These are phyloP conservation scores for Cercospora nicotianae DNA, from an alignment of 2,329 filamentous ascomycete species.

Conservation along the genomic window DNA sequence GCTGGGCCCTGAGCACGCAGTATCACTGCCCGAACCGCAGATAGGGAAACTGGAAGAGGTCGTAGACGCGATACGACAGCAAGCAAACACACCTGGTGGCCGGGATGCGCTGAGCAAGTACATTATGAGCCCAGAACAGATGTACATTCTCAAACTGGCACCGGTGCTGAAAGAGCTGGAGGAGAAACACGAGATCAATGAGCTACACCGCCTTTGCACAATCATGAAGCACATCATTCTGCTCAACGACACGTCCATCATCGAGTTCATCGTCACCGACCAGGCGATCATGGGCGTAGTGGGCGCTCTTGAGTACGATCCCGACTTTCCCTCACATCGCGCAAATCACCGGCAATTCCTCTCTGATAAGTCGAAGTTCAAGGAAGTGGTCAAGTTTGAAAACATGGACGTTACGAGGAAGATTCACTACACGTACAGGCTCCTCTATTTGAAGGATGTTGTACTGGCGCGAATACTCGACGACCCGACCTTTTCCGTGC, in stretches of 20 bases:
- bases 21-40: constrained; percentile 75
- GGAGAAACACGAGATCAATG: constrained; percentile 80
- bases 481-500: constrained; percentile 94
- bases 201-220: constrained; percentile 89
- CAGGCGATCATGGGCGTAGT: constrained; percentile 88
- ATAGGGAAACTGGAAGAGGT: constrained; percentile 82
- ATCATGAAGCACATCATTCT: constrained; percentile 97
- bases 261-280: constrained; percentile 90
- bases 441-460: constrained; percentile 98
- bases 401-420: constrained; percentile 79
- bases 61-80: constrained; percentile 76
- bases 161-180: constrained; percentile 86
- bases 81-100: constrained; percentile 71
- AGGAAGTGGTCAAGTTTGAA: constrained; percentile 92
- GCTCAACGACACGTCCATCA: constrained; percentile 90
- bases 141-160: constrained; percentile 80
- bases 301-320: constrained; percentile 94
- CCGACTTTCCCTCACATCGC: constrained; percentile 95
- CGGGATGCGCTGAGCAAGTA: constrained; percentile 86
- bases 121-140: constrained; percentile 70
- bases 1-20: constrained; percentile 68
- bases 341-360: constrained; percentile 95
- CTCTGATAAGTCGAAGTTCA: constrained; percentile 83
- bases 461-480: constrained; percentile 93
- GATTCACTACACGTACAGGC: constrained; percentile 92